Base-by-base conservation (phyloP, 805 yeast genomes). In the Saturnispora gosingensis region DNA sequence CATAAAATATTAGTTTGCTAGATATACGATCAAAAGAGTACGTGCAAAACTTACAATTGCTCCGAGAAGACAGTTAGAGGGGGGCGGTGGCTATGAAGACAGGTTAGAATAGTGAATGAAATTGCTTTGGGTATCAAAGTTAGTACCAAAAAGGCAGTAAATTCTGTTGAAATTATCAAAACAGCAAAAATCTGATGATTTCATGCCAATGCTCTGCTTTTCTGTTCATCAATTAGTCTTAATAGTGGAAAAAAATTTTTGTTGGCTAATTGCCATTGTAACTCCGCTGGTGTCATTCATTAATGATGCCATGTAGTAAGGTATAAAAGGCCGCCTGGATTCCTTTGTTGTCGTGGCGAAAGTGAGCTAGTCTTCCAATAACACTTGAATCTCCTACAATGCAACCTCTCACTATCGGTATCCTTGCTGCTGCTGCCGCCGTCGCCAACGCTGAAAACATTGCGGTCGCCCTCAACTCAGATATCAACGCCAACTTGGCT, bases 381-480 rank as follows among this genome's bases (percentile, higher is more conserved):
- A 10, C 42, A 38, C 24, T 20, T 18, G 18, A 4, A 38, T 38
- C 13, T 9, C 20, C 22, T 3, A 56, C 36, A 56, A 64, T 65
- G 68, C 58, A 60, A 59, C 42, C 42, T 18, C 56, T 59, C n/a
- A 47, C 63, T 5, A 43, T 61, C 24, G 27, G 61, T 13, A 46
- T 65, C n/a, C 39, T 64, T 35, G 53, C 63, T 42, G 53, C 62
- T 5, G 7, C 56, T n/a, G 44, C 58, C 9, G 56, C 65, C 43
- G 42, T 57, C 28, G 56, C 55, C 8, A 61, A 61, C 6, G 61
- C 56, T 32, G 65, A 58, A 48, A 55, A 55, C 45, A 60, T 70
- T 40, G 54, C 72, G 43, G 69, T 70, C 13, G 75, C 68, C n/a
- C 57, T 72, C 27, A 66, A 66, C 39, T 58, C 63, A 27, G 77